Base-by-base conservation (phyloP, 495 filamentous ascomycete species). In the Penicillium psychrofluorescens region DNA sequence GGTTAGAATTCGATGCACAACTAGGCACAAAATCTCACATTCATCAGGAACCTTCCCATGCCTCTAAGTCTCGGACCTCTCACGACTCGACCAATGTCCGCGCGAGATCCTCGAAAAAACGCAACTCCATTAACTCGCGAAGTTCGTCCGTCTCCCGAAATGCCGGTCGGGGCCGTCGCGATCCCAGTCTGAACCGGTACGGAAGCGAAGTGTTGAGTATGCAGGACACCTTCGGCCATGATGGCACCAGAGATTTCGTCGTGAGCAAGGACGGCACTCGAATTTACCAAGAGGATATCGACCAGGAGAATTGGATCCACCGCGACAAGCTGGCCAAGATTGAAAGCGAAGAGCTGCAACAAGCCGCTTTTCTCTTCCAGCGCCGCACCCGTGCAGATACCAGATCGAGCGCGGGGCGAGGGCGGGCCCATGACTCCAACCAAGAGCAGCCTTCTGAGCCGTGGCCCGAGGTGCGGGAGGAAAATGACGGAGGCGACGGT, bases 311-410 rank as follows among this genome's bases (percentile, higher is more conserved):
- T 36, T 97, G 92, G 92, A 97, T 98, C 45, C 90, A 98, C 60
- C 77, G 92, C 15, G 92, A 98, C 64, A 98, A 97, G 65, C 66
- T 98, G 37, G 90, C 88, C 29, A 77, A 80, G 58, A 98, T 98
- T 53, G 92, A 98, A 70, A 95, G 76, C 55, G 77, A 88, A 62
- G 92, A 98, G 62, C 71, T 96, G 49, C 87, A 94, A 53, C 88
- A 87, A 56, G 89, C 89, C 4, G 90, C 88, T 7, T 80, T 91
- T 45, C 66, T 79, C 31, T 69, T 90, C 16, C 79, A 84, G 9
- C 80, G 77, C 32, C 71, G 72, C 36, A 67, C 64, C 15, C 60
- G 66, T 29, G 73, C 80, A 37, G 76, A 83, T 36, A 87, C 80
- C 55, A 78, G 78, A 51, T 76, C 78, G 31, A 76, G 75, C 38